phyloP scores from a whole-genome alignment of 768 basidiomycete species.

The Tylopilus vinaceipallidus region DNA sequence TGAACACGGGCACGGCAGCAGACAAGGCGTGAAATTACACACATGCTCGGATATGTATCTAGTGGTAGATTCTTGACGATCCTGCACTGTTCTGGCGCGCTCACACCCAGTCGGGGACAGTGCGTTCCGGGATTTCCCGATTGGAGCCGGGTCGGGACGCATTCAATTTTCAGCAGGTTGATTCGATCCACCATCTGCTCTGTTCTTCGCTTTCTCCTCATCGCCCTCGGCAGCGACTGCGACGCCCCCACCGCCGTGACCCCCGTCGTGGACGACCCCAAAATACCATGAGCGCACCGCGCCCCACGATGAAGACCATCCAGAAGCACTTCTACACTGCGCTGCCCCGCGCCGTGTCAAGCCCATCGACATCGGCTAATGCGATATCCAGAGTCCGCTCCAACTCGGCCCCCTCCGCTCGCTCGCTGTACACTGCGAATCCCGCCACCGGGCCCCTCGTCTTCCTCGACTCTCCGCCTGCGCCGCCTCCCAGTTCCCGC shows the following conservation, averaged over 20 bases:
- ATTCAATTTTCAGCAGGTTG: neutral
- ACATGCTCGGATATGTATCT: conserved; percentile 20
- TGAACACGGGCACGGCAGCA: conserved; percentile 30
- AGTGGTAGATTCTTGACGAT: neutral
- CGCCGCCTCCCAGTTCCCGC: conserved; percentile 40
- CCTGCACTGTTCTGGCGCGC: neutral
- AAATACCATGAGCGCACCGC: conserved; percentile 34
- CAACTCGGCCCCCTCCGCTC: conserved; percentile 38
- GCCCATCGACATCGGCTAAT: conserved; percentile 28
- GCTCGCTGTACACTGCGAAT: conserved; percentile 42
- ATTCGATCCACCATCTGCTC: neutral
- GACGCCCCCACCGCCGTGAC: neutral
- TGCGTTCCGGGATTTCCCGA: conserved; percentile 23
- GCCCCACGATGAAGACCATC: conserved; percentile 46
- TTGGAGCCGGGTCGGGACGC: neutral
- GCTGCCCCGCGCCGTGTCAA: conserved; percentile 35
- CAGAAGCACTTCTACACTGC: conserved; percentile 52
- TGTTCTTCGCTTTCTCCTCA: neutral
- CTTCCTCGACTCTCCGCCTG: conserved; percentile 41
- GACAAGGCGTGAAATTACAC: neutral
- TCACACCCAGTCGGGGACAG: neutral
- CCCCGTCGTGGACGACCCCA: neutral
- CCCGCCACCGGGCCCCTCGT: conserved; percentile 31
- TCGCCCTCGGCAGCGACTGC: conserved; percentile 17
- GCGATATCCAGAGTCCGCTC: conserved; percentile 43